phyloP scores from a whole-genome alignment of 2,329 filamentous ascomycete genomes.

The Shiraia bambusicola region DNA sequence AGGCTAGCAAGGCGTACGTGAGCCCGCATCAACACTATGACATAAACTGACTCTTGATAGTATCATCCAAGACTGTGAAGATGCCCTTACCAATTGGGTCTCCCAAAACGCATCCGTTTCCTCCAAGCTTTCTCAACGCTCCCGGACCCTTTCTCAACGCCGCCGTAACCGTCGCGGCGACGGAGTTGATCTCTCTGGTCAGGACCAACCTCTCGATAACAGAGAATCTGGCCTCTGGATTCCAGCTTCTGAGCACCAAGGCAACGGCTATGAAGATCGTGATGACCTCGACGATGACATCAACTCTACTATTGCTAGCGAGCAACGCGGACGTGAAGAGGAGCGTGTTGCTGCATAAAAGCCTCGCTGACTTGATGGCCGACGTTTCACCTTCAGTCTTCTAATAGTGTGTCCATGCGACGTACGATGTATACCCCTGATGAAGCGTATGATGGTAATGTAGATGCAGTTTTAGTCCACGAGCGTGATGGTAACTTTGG shows the following conservation, averaged over 20 bases:
- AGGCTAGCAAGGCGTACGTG: slow-evolving; percentile 81
- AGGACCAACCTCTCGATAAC: slow-evolving; percentile 74
- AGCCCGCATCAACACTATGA: neutral
- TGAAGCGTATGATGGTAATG: slow-evolving; percentile 21
- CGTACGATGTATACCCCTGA: slow-evolving; percentile 40
- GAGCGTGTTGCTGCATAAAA: slow-evolving; percentile 44
- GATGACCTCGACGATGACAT: slow-evolving; percentile 62
- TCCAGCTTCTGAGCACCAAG: slow-evolving; percentile 67
- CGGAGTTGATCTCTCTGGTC: slow-evolving; percentile 77
- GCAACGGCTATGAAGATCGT: slow-evolving; percentile 64
- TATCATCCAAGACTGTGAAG: slow-evolving; percentile 99
- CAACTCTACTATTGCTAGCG: slow-evolving; percentile 43
- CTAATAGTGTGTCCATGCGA: slow-evolving; percentile 27
- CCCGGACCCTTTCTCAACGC: slow-evolving; percentile 84
- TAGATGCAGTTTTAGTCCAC: slow-evolving; percentile 4
- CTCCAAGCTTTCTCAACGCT: slow-evolving; percentile 81
- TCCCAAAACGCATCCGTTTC: slow-evolving; percentile 83
- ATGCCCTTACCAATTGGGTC: slow-evolving; percentile 96
- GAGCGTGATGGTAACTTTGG: slow-evolving; percentile 9
- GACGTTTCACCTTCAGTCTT: slow-evolving; percentile 22
- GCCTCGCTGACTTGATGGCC: slow-evolving; percentile 19
- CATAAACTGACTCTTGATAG: slow-evolving; percentile 43
- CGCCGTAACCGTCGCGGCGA: slow-evolving; percentile 65
- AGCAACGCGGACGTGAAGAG: slow-evolving; percentile 52
- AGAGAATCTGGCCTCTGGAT: slow-evolving; percentile 80